Conservation (phyloP, 129 eudicot species). For the Kitagawia praeruptora region DNA sequence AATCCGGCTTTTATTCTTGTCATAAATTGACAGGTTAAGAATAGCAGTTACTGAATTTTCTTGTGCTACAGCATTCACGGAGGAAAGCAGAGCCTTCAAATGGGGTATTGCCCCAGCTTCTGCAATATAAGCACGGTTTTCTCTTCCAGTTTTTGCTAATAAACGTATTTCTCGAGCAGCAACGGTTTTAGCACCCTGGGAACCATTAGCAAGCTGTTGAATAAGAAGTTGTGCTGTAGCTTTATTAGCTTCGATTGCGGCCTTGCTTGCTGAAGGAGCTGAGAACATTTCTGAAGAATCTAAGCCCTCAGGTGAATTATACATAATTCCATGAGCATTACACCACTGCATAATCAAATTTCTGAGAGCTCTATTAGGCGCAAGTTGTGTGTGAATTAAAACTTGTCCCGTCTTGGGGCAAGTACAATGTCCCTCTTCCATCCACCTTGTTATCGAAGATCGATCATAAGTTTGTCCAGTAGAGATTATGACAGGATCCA, state of each 20-base stretch:
- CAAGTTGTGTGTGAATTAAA: slow-evolving; percentile 47
- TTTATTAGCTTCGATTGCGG: slow-evolving; percentile 61
- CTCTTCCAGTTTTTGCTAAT: slow-evolving; percentile 61
- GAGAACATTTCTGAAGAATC: slow-evolving; percentile 29
- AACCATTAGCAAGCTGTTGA: slow-evolving; percentile 43
- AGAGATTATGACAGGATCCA: slow-evolving; percentile 61
- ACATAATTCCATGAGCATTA: slow-evolving; percentile 40
- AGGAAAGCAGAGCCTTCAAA: slow-evolving; percentile 39
- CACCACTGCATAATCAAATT: slow-evolving; percentile 74
- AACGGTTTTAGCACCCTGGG: slow-evolving; percentile 42
- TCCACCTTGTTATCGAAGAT: slow-evolving; percentile 56
- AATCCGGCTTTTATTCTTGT: slow-evolving; percentile 54
- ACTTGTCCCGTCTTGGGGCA: slow-evolving; percentile 79
- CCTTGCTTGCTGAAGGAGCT: slow-evolving; percentile 37
- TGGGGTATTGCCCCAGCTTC: slow-evolving; percentile 71
- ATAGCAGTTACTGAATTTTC: slow-evolving; percentile 77
- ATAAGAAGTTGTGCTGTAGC: slow-evolving; percentile 52
- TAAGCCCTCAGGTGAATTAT: slow-evolving; percentile 39
- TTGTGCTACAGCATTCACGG: slow-evolving; percentile 41
- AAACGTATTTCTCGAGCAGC: slow-evolving; percentile 70
- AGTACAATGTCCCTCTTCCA: slow-evolving; percentile 62
- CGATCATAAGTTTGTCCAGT: slow-evolving; percentile 90
- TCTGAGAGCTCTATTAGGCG: slow-evolving; percentile 64
- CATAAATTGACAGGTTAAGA: slow-evolving; percentile 66
- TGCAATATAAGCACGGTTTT: slow-evolving; percentile 64